These are phyloP conservation scores for Candida germanica DNA, from an alignment of 805 yeast species.

Conservation along the genomic window DNA sequence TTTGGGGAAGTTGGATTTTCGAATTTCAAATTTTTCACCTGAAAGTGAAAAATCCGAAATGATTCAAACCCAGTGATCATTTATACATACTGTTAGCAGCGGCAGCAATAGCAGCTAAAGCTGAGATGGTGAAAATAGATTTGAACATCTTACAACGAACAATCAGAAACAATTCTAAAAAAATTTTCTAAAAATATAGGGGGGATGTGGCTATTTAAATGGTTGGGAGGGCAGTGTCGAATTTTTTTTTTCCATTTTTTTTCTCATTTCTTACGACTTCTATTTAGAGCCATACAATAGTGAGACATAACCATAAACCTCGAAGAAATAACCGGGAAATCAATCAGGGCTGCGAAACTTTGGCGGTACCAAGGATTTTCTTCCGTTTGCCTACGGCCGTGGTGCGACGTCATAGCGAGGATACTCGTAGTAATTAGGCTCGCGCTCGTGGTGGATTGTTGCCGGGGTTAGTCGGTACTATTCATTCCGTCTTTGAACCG, in stretches of 20 bases:
- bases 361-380: too few relatives aligned
- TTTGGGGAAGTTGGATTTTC: neutral
- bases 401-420: too few relatives aligned
- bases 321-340: slow-evolving; percentile 7
- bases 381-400: too few relatives aligned
- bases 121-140: slow-evolving; percentile 46
- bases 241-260: too few relatives aligned
- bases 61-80: too few relatives aligned
- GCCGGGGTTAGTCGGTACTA: too few relatives aligned
- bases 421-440: too few relatives aligned
- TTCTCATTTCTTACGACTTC: slow-evolving; percentile 3
- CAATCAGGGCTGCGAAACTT: too few relatives aligned
- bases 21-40: too few relatives aligned
- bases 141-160: slow-evolving; percentile 44
- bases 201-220: slow-evolving; percentile 10
- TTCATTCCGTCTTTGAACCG: too few relatives aligned
- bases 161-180: slow-evolving; percentile 2
- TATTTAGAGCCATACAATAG: slow-evolving; percentile 7
- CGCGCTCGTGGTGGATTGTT: too few relatives aligned
- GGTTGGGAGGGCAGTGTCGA: slow-evolving; percentile 7
- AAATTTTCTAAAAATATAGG: slow-evolving; percentile 3
- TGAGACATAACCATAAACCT: slow-evolving; percentile 4
- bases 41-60: too few relatives aligned
- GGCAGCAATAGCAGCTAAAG: slow-evolving; percentile 46
- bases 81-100: slow-evolving; percentile 32